Base-by-base conservation (phyloP, 2,329 filamentous ascomycete species). In the Fusarium buharicum region DNA sequence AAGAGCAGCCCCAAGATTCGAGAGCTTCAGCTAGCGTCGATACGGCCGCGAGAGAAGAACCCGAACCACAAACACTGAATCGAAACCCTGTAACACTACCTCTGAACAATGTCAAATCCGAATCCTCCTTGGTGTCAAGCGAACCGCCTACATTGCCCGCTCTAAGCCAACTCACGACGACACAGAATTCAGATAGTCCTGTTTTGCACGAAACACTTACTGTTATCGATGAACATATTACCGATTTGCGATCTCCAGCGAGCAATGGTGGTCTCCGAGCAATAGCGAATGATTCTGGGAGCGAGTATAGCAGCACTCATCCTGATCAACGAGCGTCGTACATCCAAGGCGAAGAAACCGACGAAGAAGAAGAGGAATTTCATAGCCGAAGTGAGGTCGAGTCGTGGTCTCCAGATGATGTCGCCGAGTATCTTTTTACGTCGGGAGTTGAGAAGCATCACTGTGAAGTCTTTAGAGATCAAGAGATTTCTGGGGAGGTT, bases 171-270 rank as follows among this genome's bases (percentile, higher is more conserved):
- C 73, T 85, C 44, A 75, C 75, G 53, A 76, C 79, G 53, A 76
- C 79, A 52, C 64, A 69, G 43, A 79, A 79, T 58, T 80, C 87
- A 67, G 79, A 85, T 47, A 84, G 78, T 72, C 90, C 91, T 11
- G 93, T 97, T 45, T 90, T 98, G 81, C 93, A 93, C 73, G 93
- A 98, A 75, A 97, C 94, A 1, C 79, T 98, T 47, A 97, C 93
- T 71, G 94, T 98, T 55, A 98, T 98, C 70, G 90, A 98, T 74
- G 94, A 98, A 77, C 94, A 97, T 73, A 97, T 98, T 68, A 97
- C 92, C 37, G 91, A 97, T 74, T 85, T 98, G 63, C 81, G 84
- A 59, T 84, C 83, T 16, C 78, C 84, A 7, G 78, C 81, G 6
- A 81, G 77, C 59, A 83, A 79, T 59, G 84, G 85, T 22, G 76